Percentiles rank a stretch among this genome's conserved stretches.
These are phyloP conservation scores for Blastobotrys indianensis DNA, from an alignment of 1,139 yeast species.

Conservation along the genomic window DNA sequence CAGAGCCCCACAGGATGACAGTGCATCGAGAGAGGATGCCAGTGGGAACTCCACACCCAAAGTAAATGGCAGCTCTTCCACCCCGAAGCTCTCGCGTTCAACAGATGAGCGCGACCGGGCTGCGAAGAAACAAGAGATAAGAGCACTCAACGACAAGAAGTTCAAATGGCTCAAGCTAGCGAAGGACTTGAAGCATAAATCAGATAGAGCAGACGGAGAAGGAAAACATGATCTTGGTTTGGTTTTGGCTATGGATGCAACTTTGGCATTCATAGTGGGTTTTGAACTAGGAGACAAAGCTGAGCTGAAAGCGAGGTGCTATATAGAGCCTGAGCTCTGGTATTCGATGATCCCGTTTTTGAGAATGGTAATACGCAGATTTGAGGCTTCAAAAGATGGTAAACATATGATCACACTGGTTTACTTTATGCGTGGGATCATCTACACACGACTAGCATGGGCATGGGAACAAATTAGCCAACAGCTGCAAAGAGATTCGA, in stretches of 20 bases:
- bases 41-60: too few species aligned
- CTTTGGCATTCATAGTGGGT: constrained; percentile 36
- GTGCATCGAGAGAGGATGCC: constrained; percentile 1
- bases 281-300: constrained; percentile 39
- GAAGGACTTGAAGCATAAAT: constrained; percentile 32
- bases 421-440: constrained; percentile 34
- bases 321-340: constrained; percentile 34
- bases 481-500: neutral
- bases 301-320: constrained; percentile 22
- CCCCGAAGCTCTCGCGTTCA: too few species aligned
- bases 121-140: constrained; percentile 4
- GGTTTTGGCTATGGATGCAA: constrained; percentile 32
- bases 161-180: constrained; percentile 33
- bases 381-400: constrained; percentile 20
- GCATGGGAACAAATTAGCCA: constrained; percentile 1
- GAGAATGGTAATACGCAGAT: constrained; percentile 11
- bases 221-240: constrained; percentile 28
- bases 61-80: too few species aligned
- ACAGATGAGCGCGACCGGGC: too few species aligned
- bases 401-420: constrained; percentile 30
- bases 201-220: constrained; percentile 28
- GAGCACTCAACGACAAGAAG: constrained; percentile 25
- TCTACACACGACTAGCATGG: constrained; percentile 30
- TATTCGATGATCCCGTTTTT: constrained; percentile 34
- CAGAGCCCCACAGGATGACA: too few species aligned